Base-by-base conservation (phyloP, 2,329 filamentous ascomycete species). In the Botrytis tulipae region DNA sequence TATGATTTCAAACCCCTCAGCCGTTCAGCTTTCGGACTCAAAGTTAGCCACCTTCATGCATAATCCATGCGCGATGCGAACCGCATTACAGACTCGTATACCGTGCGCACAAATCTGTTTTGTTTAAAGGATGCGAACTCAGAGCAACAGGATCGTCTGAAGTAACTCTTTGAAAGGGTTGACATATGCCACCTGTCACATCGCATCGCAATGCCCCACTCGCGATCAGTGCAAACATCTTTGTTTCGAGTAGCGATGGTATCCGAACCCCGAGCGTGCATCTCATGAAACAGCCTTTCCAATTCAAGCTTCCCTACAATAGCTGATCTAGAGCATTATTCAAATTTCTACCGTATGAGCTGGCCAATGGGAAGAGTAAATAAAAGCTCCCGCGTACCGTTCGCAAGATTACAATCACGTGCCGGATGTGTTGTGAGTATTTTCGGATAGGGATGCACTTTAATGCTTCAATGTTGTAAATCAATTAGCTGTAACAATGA, bases 31-130 rank as follows among this genome's bases (percentile, higher is more conserved):
- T 51, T 54, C 65, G 65, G 25, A 54, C 32, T 40, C 18, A 42
- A 29, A 68, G 35, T 29, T n/a, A 57, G 48, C 35, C 25, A 57
- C 65, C 42, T 67, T 42, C 25, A 68, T 68, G 42, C 63, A n/a
- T n/a, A n/a, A 67, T 40, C 42, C 44, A 48, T 22, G 35, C 35
- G 18, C 35, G 25, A 29, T 42, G 48, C 25, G 48, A 42, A 18
- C 46, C 25, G 25, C 29, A 20, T 57, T n/a, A 29, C 51, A 29
- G 14, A 67, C 46, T 29, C 4, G 18, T 22, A 22, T 40, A 25
- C 7, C 22, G 37, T 40, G 14, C 22, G 8, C 16, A 37, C 29
- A 67, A 32, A 16, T 18, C 35, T 4, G 29, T n/a, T 22, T 40
- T 40, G 25, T 22, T 67, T 40, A 9, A 14, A 35, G 32, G 1